Evolutionary conservation across 176 grass and related monocot species (phyloP), one percentile per base, ranked within the genome.

Genomic region (Hordeum vulgare): DNA sequence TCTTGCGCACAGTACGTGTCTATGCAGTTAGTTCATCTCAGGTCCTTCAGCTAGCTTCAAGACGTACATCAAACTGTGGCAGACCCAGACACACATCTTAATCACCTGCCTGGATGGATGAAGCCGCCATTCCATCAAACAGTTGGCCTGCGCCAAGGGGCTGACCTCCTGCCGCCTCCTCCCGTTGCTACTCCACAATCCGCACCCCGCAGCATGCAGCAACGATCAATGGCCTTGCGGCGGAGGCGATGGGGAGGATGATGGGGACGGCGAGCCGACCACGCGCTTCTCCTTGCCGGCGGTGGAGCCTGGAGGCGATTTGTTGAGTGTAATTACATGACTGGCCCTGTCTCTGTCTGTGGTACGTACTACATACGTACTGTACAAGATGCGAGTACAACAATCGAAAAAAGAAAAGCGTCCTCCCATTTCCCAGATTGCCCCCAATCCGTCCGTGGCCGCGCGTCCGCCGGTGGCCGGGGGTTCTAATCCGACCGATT

Each of bases 1-100:
- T n/a, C n/a, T n/a, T n/a, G n/a, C n/a, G n/a, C n/a, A n/a, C n/a
- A n/a, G n/a, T n/a, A n/a, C n/a, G n/a, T n/a, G n/a, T n/a, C n/a
- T 31, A 58, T 88, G 74, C 40, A 90, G 78, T 9, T 69, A 56
- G 47, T 78, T 86, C 10, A 88, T 64, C 75, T 88, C 74, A 5
- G 61, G 45, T 44, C 80, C 64, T 54, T 57, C 64, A 29, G 34
- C 25, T 4, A 83, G 64, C 69, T 68, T 35, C 31, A 53, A 28
- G 28, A 81, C n/a, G n/a, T n/a, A n/a, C 67, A 49, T 79, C 72
- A 12, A 78, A 66, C 27, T 21, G 21, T 78, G 79, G 49, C 41
- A 77, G 17, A 80, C 59, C 63, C 59, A 81, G 11, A 91, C n/a
- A n/a, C n/a, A n/a, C n/a, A n/a, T n/a, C n/a, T n/a, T n/a, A n/a